phyloP scores from a whole-genome alignment of 768 basidiomycete species.

The Suillus weaverae region DNA sequence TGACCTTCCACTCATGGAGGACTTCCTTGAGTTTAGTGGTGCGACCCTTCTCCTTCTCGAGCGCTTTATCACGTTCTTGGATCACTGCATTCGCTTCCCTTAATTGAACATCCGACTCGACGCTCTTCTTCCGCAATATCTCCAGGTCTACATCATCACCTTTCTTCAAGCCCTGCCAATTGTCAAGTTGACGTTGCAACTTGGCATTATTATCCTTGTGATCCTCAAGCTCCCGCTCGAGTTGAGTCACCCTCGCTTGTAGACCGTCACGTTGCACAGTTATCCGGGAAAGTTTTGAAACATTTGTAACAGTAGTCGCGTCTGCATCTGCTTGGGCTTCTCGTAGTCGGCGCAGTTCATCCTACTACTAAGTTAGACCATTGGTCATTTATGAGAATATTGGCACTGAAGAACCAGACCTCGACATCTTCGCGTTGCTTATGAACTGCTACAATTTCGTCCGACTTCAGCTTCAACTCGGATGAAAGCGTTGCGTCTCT shows the following conservation, averaged over 20 bases:
- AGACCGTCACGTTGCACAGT: slow-evolving; percentile 59
- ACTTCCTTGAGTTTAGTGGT: slow-evolving; percentile 43
- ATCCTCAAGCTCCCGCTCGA: slow-evolving; percentile 58
- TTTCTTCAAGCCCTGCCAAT: slow-evolving; percentile 68
- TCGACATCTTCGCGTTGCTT: slow-evolving; percentile 48
- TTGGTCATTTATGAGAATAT: slow-evolving; percentile 9
- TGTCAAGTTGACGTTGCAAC: slow-evolving; percentile 61
- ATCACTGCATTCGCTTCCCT: slow-evolving; percentile 43
- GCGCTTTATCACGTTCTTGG: slow-evolving; percentile 27
- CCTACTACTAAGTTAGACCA: slow-evolving; percentile 24
- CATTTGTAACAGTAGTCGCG: slow-evolving; percentile 43
- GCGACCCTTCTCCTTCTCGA: slow-evolving; percentile 41
- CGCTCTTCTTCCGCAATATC: slow-evolving; percentile 49
- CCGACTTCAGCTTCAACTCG: slow-evolving; percentile 41
- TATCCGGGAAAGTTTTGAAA: slow-evolving; percentile 56
- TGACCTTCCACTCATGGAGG: slow-evolving; percentile 49
- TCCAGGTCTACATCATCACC: slow-evolving; percentile 63
- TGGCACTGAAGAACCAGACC: slow-evolving; percentile 33
- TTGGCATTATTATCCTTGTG: slow-evolving; percentile 54
- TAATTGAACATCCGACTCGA: slow-evolving; percentile 56
- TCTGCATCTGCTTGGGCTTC: slow-evolving; percentile 52
- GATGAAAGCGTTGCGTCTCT: slow-evolving; percentile 34
- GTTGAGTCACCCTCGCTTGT: slow-evolving; percentile 49
- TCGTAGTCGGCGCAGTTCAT: slow-evolving; percentile 43
- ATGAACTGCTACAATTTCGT: slow-evolving; percentile 38